Evolutionary conservation across 495 filamentous ascomycete genomes (phyloP).

Genomic region (Aspergillus homomorphus): DNA sequence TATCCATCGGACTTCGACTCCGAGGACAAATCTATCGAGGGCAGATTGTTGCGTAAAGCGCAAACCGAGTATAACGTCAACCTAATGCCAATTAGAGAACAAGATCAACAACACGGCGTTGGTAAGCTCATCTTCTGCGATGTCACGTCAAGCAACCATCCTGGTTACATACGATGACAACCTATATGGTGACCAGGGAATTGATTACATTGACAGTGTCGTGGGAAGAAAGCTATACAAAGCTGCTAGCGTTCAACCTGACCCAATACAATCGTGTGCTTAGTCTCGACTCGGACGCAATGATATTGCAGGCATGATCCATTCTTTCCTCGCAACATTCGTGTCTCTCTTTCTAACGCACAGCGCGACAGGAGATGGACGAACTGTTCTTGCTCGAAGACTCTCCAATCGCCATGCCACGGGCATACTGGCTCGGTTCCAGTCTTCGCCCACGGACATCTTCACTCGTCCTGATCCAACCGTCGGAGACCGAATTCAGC

Average conservation of each 20-base stretch:
- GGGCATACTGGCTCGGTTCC: not conserved
- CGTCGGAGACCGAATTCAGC: not conserved
- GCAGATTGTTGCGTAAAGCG: not conserved
- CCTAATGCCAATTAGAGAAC: not conserved
- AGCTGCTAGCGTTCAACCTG: not conserved
- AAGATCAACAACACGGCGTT: no score
- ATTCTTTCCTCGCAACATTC: not conserved
- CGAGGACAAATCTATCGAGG: not conserved
- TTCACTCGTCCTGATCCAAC: not conserved
- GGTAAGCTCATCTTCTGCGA: no score
- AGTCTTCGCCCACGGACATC: not conserved
- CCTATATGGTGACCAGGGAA: not conserved
- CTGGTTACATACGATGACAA: no score
- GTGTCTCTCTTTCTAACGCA: not conserved
- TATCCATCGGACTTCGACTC: not conserved
- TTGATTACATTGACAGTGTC: not conserved
- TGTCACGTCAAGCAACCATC: no score
- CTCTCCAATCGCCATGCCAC: not conserved
- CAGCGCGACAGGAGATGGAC: not conserved
- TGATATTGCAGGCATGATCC: not conserved
- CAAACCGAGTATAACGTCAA: not conserved
- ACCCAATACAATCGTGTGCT: not conserved
- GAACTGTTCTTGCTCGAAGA: not conserved
- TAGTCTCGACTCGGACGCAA: not conserved
- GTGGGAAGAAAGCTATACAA: not conserved